phyloP scores from a whole-genome alignment of 805 yeast species.

The Cephaloascus albidus region DNA sequence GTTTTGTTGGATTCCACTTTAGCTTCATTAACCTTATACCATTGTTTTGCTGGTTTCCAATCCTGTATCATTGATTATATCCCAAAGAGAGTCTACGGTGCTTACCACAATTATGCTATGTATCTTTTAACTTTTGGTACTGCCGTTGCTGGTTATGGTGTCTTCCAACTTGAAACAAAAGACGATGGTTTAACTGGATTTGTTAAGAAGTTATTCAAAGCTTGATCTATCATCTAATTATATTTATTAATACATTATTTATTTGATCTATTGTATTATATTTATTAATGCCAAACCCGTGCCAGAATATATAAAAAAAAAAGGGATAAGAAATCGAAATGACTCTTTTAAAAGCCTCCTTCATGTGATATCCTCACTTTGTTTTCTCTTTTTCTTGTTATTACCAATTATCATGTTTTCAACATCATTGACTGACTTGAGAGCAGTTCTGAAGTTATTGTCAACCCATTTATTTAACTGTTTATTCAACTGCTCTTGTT shows the following conservation, averaged over 20 bases:
- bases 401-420: neutral
- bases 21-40: constrained; percentile 47
- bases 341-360: too few relatives aligned
- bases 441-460: neutral
- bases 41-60: constrained; percentile 64
- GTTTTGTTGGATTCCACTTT: constrained; percentile 50
- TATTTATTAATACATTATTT: constrained; percentile 1
- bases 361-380: neutral
- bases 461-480: neutral
- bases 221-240: constrained; percentile 9
- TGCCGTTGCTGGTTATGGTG: constrained; percentile 58
- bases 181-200: constrained; percentile 55
- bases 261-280: too few relatives aligned
- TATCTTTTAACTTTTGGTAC: constrained; percentile 55
- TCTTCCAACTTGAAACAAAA: constrained; percentile 57
- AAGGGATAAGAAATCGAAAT: too few relatives aligned
- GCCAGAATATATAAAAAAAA: too few relatives aligned
- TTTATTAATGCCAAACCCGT: too few relatives aligned
- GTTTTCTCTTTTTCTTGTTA: neutral
- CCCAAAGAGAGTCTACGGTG: constrained; percentile 65
- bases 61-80: constrained; percentile 74
- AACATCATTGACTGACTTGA: neutral
- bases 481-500: neutral
- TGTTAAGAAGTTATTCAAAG: constrained; percentile 27
- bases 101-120: constrained; percentile 53